Conservation (phyloP, 1,284 basidiomycete genomes). For the Phellopilus nigrolimitatus region DNA sequence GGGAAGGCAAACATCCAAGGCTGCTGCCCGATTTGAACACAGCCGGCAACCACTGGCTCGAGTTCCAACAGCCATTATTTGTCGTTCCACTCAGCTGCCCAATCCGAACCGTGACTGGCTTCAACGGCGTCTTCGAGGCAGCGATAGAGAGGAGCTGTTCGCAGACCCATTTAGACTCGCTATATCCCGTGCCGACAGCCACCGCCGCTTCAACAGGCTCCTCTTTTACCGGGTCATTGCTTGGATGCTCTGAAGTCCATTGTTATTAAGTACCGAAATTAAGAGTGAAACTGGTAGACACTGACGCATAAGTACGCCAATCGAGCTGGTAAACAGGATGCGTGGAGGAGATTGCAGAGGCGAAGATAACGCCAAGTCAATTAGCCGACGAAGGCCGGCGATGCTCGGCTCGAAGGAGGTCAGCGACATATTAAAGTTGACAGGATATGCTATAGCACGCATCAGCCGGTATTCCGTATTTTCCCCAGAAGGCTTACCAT, state of each 20-base stretch:
- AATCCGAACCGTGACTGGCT: constrained; percentile 25
- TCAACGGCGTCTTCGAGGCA: constrained; percentile 23
- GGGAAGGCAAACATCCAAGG: constrained; percentile 21
- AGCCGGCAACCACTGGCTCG: constrained; percentile 29
- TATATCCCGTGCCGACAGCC: constrained; percentile 29
- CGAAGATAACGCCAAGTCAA: constrained; percentile 30
- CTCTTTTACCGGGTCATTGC: constrained; percentile 20
- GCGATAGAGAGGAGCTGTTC: constrained; percentile 29
- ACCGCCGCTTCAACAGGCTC: constrained; percentile 23
- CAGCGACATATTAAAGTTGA: constrained; percentile 32
- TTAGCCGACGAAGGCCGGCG: constrained; percentile 22
- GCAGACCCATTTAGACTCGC: constrained; percentile 34
- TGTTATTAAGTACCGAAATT: background rate
- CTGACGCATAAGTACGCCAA: constrained; percentile 29
- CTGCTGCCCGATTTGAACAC: constrained; percentile 25
- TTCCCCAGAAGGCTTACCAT: constrained; percentile 10
- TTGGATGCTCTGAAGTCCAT: constrained; percentile 21
- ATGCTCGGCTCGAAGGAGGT: constrained; percentile 26
- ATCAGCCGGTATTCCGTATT: background rate
- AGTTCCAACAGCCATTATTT: constrained; percentile 29
- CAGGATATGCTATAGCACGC: constrained; percentile 29
- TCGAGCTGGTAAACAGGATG: constrained; percentile 32
- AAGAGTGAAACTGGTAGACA: background rate
- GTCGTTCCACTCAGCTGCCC: constrained; percentile 26
- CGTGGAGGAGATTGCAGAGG: constrained; percentile 25